phyloP scores from a whole-genome alignment of 1,139 yeast species.

The Diutina sp. region DNA sequence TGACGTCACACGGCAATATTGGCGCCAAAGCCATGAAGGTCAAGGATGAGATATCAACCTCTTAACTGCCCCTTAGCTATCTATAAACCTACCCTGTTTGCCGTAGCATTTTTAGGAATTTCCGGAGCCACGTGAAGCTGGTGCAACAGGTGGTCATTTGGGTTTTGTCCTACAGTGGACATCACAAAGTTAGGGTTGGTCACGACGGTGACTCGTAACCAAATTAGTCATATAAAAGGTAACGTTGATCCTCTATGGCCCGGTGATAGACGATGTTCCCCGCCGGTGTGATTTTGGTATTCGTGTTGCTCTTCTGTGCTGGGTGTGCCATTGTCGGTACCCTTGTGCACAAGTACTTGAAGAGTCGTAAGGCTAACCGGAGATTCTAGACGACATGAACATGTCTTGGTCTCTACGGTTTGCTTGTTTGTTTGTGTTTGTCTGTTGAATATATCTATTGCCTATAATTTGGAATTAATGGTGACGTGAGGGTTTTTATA shows the following conservation, averaged over 20 bases:
- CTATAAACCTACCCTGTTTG: too few relatives aligned
- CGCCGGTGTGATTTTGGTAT: not conserved
- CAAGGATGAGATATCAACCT: too few relatives aligned
- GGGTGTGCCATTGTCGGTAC: not conserved
- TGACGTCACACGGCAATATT: too few relatives aligned
- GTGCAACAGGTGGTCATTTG: not conserved
- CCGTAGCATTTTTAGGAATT: too few relatives aligned
- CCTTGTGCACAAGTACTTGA: not conserved
- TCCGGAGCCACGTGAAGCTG: too few relatives aligned
- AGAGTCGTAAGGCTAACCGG: not conserved
- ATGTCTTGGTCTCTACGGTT: not conserved
- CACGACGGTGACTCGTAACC: not conserved
- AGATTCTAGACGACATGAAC: not conserved
- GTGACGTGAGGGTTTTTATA: not conserved
- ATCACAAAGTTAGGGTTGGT: not conserved
- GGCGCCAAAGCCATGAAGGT: too few relatives aligned
- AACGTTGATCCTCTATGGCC: not conserved
- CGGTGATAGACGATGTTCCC: not conserved
- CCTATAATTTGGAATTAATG: not conserved
- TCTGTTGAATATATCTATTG: not conserved
- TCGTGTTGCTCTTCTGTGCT: not conserved
- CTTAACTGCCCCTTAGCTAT: too few relatives aligned
- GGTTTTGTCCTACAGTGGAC: not conserved
- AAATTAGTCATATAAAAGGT: not conserved
- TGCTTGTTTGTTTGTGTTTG: not conserved